phyloP scores from a whole-genome alignment of 495 filamentous ascomycete species.

The Xylaria grammica region DNA sequence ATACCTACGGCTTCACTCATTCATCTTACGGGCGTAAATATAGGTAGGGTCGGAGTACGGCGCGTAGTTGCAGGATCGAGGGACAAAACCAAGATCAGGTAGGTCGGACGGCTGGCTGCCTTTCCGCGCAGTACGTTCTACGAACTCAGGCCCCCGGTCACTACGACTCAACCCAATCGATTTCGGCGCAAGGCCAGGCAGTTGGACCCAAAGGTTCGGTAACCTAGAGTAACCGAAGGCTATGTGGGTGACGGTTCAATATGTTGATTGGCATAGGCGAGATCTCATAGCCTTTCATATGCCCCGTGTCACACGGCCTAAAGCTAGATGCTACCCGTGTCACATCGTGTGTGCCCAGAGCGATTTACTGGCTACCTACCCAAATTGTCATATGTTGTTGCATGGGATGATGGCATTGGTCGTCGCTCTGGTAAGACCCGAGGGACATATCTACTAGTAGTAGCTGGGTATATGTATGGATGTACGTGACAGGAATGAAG shows the following conservation, averaged over 20 bases:
- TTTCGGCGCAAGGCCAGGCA: slow-evolving; percentile 10
- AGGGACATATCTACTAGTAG: neutral
- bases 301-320: slow-evolving; percentile 12
- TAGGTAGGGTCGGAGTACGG: slow-evolving; percentile 34
- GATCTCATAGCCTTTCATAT: slow-evolving; percentile 5
- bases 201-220: slow-evolving; percentile 20
- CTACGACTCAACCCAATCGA: slow-evolving; percentile 2
- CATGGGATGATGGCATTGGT: neutral
- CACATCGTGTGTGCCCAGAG: slow-evolving; percentile 7
- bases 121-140: slow-evolving; percentile 22
- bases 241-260: neutral
- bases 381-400: slow-evolving; percentile 14
- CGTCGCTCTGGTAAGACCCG: neutral
- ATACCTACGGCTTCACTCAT: slow-evolving; percentile 30
- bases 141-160: slow-evolving; percentile 13
- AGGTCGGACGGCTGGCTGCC: slow-evolving; percentile 40
- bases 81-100: slow-evolving; percentile 44
- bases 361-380: slow-evolving; percentile 3
- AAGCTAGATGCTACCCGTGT: slow-evolving; percentile 10
- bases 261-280: slow-evolving; percentile 18
- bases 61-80: slow-evolving; percentile 44
- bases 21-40: slow-evolving; percentile 43
- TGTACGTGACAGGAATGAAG: neutral
- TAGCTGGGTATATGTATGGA: too few species aligned
- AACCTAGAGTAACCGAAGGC: slow-evolving; percentile 22